Percentiles rank a stretch among this genome's conserved stretches.
Evolutionary conservation across 2,329 filamentous ascomycete genomes (phyloP).

Genomic region (Verticillium albo-atrum): DNA sequence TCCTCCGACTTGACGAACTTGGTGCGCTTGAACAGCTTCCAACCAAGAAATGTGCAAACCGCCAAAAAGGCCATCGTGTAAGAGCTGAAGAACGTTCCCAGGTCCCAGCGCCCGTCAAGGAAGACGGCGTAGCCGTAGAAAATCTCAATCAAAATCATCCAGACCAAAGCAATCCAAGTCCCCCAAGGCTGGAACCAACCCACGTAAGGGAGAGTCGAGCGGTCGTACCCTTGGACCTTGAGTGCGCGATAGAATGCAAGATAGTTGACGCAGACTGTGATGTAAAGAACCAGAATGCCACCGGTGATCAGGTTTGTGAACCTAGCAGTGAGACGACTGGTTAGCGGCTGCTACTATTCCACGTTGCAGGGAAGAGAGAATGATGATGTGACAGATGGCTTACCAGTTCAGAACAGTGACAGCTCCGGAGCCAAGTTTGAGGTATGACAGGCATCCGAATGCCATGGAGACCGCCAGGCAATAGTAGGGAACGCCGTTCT

Average conservation of each 20-base stretch:
- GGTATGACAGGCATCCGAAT: conserved; percentile 49
- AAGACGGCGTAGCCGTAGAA: conserved; percentile 54
- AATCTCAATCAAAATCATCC: conserved; percentile 38
- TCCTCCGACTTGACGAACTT: conserved; percentile 47
- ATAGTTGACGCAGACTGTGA: conserved; percentile 49
- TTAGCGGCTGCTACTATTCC: too few species aligned
- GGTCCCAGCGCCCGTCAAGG: conserved; percentile 32
- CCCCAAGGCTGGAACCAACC: conserved; percentile 57
- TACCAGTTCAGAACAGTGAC: conserved; percentile 36
- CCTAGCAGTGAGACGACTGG: conserved; percentile 26
- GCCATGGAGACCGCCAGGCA: conserved; percentile 49
- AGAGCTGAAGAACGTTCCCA: conserved; percentile 44
- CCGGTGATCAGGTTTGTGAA: conserved; percentile 43
- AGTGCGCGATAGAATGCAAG: conserved; percentile 52
- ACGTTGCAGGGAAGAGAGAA: too few species aligned
- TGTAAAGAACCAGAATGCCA: conserved; percentile 42
- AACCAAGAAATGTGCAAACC: conserved; percentile 49
- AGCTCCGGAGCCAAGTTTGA: conserved; percentile 44
- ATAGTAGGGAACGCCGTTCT: conserved; percentile 57
- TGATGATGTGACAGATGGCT: too few species aligned
- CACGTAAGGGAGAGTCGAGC: conserved; percentile 49
- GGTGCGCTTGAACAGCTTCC: conserved; percentile 61
- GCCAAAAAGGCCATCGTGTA: conserved; percentile 55
- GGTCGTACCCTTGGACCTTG: conserved; percentile 39
- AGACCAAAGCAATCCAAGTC: conserved; percentile 38